Percentiles rank a stretch among this genome's conserved stretches.
These are phyloP conservation scores for Solanum raphanifolium DNA, from an alignment of 257 asterid genomes.

Conservation along the genomic window DNA sequence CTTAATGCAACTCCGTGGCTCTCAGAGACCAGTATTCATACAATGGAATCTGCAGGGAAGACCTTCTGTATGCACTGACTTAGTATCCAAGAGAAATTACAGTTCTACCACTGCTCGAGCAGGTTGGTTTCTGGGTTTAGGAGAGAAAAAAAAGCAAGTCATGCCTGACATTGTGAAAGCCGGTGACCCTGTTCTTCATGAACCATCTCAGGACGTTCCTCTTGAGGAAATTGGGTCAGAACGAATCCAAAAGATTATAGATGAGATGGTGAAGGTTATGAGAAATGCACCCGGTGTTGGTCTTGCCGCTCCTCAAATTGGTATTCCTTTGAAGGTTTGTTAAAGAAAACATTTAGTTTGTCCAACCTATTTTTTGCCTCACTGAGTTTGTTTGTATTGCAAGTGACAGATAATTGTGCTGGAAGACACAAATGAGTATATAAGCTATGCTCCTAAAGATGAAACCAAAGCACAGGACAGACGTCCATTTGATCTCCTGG, in stretches of 20 bases:
- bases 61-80: slow-evolving; percentile 4
- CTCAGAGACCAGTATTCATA: background rate
- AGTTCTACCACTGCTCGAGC: slow-evolving; percentile 34
- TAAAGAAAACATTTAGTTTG: background rate
- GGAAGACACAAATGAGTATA: slow-evolving; percentile 76
- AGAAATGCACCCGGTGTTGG: slow-evolving; percentile 92
- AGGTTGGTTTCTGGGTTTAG: slow-evolving; percentile 66
- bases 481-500: slow-evolving; percentile 80
- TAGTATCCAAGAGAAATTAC: slow-evolving; percentile 8
- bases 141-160: slow-evolving; percentile 33
- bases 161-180: slow-evolving; percentile 80
- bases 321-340: slow-evolving; percentile 72
- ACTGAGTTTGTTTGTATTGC: background rate
- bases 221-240: slow-evolving; percentile 71
- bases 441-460: slow-evolving; percentile 52
- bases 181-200: slow-evolving; percentile 97
- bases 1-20: background rate
- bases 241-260: slow-evolving; percentile 69
- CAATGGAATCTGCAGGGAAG: slow-evolving; percentile 6
- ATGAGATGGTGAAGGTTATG: slow-evolving; percentile 80
- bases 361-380: background rate
- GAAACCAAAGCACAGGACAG: slow-evolving; percentile 59
- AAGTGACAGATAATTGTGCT: slow-evolving; percentile 64
- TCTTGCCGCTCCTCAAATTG: slow-evolving; percentile 97
- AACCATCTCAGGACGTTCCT: slow-evolving; percentile 53